phyloP scores from a whole-genome alignment of 1,284 basidiomycete genomes.

The Cutaneotrichosporon sp. region DNA sequence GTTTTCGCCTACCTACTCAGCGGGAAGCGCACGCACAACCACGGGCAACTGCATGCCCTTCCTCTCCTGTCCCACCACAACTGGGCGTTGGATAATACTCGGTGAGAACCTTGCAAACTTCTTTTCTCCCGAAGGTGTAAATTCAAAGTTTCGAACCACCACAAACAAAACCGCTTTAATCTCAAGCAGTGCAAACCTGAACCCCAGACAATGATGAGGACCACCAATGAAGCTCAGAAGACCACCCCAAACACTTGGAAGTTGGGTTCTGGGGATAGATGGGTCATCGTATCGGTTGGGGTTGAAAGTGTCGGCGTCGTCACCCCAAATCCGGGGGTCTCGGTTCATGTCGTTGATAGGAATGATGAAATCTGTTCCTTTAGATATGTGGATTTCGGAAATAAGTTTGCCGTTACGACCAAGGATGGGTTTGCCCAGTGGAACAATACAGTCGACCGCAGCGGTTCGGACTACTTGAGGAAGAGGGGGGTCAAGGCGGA shows the following conservation, averaged over 20 bases:
- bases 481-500: conserved; percentile 67
- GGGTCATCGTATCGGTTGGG: conserved; percentile 37
- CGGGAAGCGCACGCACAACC: conserved; percentile 10
- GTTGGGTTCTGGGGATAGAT: conserved; percentile 48
- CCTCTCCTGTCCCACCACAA: conserved; percentile 19
- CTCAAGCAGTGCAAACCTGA: conserved; percentile 67
- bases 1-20: background rate
- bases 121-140: conserved; percentile 7
- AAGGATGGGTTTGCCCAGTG: conserved; percentile 56
- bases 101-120: conserved; percentile 6
- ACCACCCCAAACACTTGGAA: conserved; percentile 65
- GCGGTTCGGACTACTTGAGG: conserved; percentile 64
- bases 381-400: conserved; percentile 37
- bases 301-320: conserved; percentile 65
- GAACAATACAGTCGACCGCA: conserved; percentile 62
- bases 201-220: conserved; percentile 69
- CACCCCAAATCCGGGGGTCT: conserved; percentile 63
- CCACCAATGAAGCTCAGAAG: conserved; percentile 67
- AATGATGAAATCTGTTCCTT: conserved; percentile 47
- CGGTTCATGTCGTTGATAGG: conserved; percentile 58
- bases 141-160: conserved; percentile 33
- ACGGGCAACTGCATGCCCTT: conserved; percentile 24
- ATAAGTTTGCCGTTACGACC: conserved; percentile 52
- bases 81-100: conserved; percentile 16
- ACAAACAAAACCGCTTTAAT: conserved; percentile 64